Base-by-base conservation (phyloP, 2,329 filamentous ascomycete species). In the Dendryphion nanum region DNA sequence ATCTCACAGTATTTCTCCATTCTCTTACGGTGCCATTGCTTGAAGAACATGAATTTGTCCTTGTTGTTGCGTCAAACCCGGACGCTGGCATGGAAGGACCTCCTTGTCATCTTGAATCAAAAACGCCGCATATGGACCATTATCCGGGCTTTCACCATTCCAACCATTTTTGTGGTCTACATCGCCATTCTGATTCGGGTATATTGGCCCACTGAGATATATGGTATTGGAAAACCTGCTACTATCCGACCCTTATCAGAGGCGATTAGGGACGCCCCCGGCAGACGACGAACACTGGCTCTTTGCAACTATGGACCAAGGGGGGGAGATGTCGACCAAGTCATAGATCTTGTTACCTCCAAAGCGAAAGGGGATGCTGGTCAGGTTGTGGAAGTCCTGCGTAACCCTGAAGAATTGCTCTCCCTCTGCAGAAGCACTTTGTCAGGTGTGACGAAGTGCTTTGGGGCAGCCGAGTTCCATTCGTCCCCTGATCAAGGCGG, bases 121-220 rank as follows among this genome's bases (percentile, higher is more conserved):
- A 71, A 75, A 41, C 66, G 65, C 44, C 57, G 73, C 5, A 66
- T 73, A 8, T 69, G 72, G 6, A 78, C 75, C 1, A 52, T 70
- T 5, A 60, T 77, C n/a, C 68, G 75, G 34, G 75, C 75, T 3
- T 71, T 79, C 34, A 43, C 77, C 7, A 61, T 76, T 6, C 76
- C 76, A 0, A 66, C 76, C 30, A 63, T 76, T 26, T 74, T 76
- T 48, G 45, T 51, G 21, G 23, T 51, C 28, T 45, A 51, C 41
- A 63, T 68, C 47, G 61, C 64, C 49, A 60, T 62, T 47, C 73
- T 73, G 36, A 67, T 68, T 40, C 89, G 83, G 59, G 93, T 44
- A 87, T 94, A 55, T 77, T 89, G 8, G 82, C 86, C 3, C 80
- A 84, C 1, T 81, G 84, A 2, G 68, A 74, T 2, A 90, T 77